Evolutionary conservation across 148 eudicot species (phyloP).

Genomic region (Rhododendron simsii): DNA sequence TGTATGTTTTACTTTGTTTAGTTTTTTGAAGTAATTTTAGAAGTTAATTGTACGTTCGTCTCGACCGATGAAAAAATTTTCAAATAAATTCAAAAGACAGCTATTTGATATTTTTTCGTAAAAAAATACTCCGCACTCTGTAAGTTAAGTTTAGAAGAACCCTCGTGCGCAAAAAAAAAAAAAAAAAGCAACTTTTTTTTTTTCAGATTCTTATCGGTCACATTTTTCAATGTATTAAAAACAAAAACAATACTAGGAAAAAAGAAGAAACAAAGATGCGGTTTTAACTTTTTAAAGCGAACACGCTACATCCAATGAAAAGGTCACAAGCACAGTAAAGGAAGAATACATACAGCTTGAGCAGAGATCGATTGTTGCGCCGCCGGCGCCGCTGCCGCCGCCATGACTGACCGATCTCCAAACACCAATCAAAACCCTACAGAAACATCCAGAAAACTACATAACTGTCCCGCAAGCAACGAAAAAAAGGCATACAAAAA

Average conservation of each 20-base stretch:
- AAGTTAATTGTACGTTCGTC: no score
- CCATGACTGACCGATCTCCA: conserved; percentile 18
- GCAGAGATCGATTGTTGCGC: conserved; percentile 38
- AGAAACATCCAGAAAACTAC: background rate
- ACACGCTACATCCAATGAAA: background rate
- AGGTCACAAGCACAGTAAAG: background rate
- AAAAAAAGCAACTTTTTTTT: background rate
- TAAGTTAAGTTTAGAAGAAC: no score
- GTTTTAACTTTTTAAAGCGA: background rate
- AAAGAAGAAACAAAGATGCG: background rate
- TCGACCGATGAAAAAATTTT: no score
- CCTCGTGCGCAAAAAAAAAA: background rate
- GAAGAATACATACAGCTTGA: conserved; percentile 36
- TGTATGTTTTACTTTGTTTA: no score
- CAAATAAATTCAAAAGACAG: no score
- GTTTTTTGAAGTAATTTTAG: no score
- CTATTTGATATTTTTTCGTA: no score
- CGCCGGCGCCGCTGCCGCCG: conserved; percentile 22
- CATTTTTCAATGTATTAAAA: background rate
- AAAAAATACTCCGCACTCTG: no score
- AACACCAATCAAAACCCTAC: conserved; percentile 9
- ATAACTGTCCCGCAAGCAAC: background rate
- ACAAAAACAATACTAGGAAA: background rate
- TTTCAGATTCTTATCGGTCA: background rate
- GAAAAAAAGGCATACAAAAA: background rate